Evolutionary conservation across 176 grass and related monocot species (phyloP).

Genomic region (Thalia dealbata): DNA sequence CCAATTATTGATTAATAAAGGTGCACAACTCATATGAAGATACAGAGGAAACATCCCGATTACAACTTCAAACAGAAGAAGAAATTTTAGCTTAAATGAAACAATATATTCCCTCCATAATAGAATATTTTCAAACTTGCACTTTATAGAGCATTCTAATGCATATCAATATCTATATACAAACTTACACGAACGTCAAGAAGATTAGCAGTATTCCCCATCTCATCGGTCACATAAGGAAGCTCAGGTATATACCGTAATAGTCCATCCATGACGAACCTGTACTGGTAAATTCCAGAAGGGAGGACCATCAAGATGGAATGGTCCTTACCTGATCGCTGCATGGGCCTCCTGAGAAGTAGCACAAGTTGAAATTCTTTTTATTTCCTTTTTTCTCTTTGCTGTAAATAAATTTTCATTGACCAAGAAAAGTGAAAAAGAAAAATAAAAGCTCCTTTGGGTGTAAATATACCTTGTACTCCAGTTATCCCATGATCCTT

Average conservation of each 20-base stretch:
- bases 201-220: constrained; percentile 66
- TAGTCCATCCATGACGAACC: constrained; percentile 83
- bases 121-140: not conserved
- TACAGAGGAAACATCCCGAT: too few relatives aligned
- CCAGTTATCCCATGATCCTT: constrained; percentile 99
- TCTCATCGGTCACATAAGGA: constrained; percentile 62
- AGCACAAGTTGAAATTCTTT: constrained; percentile 11
- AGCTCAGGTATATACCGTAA: constrained; percentile 67
- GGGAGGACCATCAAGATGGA: constrained; percentile 80
- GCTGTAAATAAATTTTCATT: constrained; percentile 4
- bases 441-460: not conserved
- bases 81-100: too few relatives aligned
- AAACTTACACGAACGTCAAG: constrained; percentile 88
- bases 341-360: constrained; percentile 67
- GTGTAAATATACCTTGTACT: constrained; percentile 50
- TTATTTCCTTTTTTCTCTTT: constrained; percentile 1
- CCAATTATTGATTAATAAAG: not conserved
- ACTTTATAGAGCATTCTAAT: not conserved
- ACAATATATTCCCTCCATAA: not conserved
- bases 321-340: constrained; percentile 87
- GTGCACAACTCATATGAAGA: too few relatives aligned
- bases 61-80: too few relatives aligned
- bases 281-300: constrained; percentile 87
- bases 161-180: not conserved
- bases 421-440: not conserved